phyloP scores from a whole-genome alignment of 495 filamentous ascomycete genomes.

The Hypoxylon perforatum region DNA sequence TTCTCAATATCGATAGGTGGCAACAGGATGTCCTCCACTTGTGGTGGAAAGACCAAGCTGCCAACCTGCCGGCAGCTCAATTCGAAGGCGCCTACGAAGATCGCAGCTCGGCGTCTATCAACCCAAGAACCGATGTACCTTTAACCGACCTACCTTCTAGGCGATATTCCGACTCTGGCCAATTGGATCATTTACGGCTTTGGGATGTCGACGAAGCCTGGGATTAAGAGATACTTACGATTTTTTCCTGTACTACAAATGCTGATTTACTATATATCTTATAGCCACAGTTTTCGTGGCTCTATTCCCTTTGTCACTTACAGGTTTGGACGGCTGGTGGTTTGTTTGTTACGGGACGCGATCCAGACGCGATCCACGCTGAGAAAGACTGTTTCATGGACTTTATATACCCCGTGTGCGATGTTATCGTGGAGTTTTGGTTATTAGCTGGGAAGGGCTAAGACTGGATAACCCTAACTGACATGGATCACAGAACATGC shows the following conservation, averaged over 20 bases:
- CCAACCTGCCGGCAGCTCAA: slow-evolving; percentile 30
- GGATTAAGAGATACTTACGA: slow-evolving; percentile 1
- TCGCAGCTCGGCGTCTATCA: slow-evolving; percentile 34
- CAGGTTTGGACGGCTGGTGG: slow-evolving; percentile 4
- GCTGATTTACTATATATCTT: slow-evolving; percentile 23
- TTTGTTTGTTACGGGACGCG: slow-evolving; percentile 12
- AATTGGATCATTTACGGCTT: slow-evolving; percentile 27
- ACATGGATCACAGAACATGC: slow-evolving; percentile 11
- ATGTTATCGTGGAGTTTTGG: slow-evolving; percentile 34
- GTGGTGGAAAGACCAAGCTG: slow-evolving; percentile 55
- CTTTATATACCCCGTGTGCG: slow-evolving; percentile 36
- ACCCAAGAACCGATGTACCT: slow-evolving; percentile 29
- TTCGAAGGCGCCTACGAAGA: slow-evolving; percentile 41
- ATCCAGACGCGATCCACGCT: slow-evolving; percentile 5
- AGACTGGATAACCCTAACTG: slow-evolving; percentile 17
- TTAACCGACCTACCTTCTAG: slow-evolving; percentile 29
- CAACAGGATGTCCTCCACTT: slow-evolving; percentile 57
- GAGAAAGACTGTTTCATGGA: slow-evolving; percentile 34
- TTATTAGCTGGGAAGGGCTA: slow-evolving; percentile 14
- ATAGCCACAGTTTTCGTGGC: slow-evolving; percentile 12
- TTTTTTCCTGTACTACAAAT: slow-evolving; percentile 3
- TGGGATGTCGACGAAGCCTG: slow-evolving; percentile 28
- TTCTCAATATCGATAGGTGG: slow-evolving; percentile 55
- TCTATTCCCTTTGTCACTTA: slow-evolving; percentile 22
- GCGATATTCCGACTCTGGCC: slow-evolving; percentile 31